A percentile compares a stretch with the other conserved stretches of the same genome.
These are phyloP conservation scores for Cylindrodendrum hubeiense DNA, from an alignment of 2,329 filamentous ascomycete genomes.

Conservation along the genomic window DNA sequence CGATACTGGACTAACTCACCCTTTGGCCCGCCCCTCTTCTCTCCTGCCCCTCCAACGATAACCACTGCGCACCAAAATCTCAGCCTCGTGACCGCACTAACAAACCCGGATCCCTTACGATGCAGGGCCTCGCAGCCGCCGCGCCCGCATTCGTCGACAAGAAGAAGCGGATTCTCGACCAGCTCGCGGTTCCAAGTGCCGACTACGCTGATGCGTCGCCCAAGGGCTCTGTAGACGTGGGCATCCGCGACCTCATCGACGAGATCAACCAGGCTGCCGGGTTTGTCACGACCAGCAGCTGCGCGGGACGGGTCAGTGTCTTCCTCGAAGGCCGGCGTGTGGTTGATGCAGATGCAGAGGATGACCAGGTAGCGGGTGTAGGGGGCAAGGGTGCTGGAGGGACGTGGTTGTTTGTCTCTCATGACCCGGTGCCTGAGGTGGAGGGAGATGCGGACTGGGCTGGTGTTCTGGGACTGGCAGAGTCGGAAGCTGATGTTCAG, in stretches of 20 bases:
- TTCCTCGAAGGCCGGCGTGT: constrained; percentile 82
- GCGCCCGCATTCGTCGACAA: constrained; percentile 64
- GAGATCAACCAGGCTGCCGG: constrained; percentile 82
- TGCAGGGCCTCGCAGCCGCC: constrained; percentile 48
- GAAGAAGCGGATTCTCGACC: constrained; percentile 79
- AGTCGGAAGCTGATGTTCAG: constrained; percentile 43
- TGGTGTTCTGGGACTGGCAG: constrained; percentile 44
- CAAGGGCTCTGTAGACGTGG: constrained; percentile 87
- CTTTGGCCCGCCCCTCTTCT: constrained; percentile 17
- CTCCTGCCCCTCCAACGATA: constrained; percentile 23
- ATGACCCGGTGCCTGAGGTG: constrained; percentile 71
- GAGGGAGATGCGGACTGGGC: constrained; percentile 47
- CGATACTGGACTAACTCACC: constrained; percentile 24
- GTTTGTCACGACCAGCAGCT: constrained; percentile 93
- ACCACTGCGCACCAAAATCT: constrained; percentile 33
- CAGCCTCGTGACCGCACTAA: constrained; percentile 40
- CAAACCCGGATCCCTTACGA: constrained; percentile 33
- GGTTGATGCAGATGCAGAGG: constrained; percentile 32
- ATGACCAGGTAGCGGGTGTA: constrained; percentile 65
- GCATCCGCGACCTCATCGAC: constrained; percentile 81
- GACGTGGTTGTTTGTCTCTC: constrained; percentile 88
- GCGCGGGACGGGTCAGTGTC: constrained; percentile 87
- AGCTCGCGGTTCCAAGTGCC: constrained; percentile 75
- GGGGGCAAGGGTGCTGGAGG: constrained; percentile 90
- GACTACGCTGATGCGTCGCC: constrained; percentile 88